These are phyloP conservation scores for Cladosporium sp. DNA, from an alignment of 2,329 filamentous ascomycete genomes.

Conservation along the genomic window DNA sequence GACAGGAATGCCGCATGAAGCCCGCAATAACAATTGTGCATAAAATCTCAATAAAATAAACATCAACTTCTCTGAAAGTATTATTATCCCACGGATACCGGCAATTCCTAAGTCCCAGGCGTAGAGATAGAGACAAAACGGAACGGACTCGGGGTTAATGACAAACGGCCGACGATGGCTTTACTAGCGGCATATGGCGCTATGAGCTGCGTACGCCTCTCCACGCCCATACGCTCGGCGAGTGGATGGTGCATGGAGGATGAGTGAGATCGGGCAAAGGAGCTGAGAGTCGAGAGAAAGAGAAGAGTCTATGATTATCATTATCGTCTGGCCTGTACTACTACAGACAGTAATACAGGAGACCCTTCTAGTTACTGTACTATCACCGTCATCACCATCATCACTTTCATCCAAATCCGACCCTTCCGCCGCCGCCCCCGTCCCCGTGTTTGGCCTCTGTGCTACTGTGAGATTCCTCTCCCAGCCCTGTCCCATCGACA, in stretches of 20 bases:
- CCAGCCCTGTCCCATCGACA: conserved; percentile 1
- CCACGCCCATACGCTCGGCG: no score
- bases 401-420: not conserved
- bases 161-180: not conserved
- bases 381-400: not conserved
- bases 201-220: not conserved
- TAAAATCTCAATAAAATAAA: no score
- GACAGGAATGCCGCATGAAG: no score
- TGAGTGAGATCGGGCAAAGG: not conserved
- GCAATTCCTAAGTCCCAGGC: not conserved
- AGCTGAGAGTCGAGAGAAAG: no score
- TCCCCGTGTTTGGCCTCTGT: not conserved
- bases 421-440: not conserved
- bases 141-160: not conserved
- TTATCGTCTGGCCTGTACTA: not conserved
- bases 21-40: no score
- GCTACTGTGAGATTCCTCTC: not conserved
- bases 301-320: no score
- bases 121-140: not conserved
- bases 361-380: not conserved
- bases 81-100: not conserved
- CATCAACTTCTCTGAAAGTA: no score
- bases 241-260: no score
- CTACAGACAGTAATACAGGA: no score
- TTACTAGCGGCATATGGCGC: not conserved